Percentiles rank a stretch among this genome's conserved stretches.
phyloP scores from a whole-genome alignment of 225 moss, liverwort and hornwort genomes.

The Polytrichum commune region DNA sequence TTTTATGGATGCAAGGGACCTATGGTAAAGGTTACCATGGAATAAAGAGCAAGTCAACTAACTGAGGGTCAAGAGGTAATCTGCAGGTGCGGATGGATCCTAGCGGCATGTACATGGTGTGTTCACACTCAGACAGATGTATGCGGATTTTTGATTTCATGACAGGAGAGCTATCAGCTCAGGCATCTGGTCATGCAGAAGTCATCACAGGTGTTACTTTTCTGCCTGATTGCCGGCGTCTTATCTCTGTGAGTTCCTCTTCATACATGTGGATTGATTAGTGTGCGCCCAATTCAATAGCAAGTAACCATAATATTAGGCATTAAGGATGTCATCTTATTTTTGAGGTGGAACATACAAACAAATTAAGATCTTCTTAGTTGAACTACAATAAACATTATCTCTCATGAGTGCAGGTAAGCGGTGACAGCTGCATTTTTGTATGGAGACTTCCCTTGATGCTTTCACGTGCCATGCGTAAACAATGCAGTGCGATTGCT shows the following conservation, averaged over 20 bases:
- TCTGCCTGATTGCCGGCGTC: conserved; percentile 65
- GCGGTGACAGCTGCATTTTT: conserved; percentile 82
- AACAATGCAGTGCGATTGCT: conserved; percentile 39
- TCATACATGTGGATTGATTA: no score
- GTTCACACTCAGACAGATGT: conserved; percentile 61
- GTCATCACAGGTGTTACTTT: conserved; percentile 69
- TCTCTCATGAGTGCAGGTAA: conserved; percentile 39
- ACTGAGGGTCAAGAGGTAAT: neutral
- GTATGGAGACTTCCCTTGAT: conserved; percentile 63
- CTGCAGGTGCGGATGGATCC: conserved; percentile 63
- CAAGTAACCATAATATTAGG: neutral
- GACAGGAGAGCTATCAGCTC: conserved; percentile 60
- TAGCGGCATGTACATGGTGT: conserved; percentile 65
- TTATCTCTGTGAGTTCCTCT: conserved; percentile 53
- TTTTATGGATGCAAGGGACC: no score
- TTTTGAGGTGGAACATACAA: neutral
- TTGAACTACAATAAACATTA: neutral
- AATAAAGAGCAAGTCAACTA: no score
- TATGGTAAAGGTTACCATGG: no score
- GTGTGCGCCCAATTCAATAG: no score
- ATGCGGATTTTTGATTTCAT: conserved; percentile 59
- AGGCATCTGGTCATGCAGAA: conserved; percentile 71
- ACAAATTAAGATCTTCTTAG: neutral
- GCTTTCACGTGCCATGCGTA: conserved; percentile 60
- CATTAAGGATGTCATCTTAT: no score